These are phyloP conservation scores for Monosporozyma solicola DNA, from an alignment of 805 yeast species.

Conservation along the genomic window DNA sequence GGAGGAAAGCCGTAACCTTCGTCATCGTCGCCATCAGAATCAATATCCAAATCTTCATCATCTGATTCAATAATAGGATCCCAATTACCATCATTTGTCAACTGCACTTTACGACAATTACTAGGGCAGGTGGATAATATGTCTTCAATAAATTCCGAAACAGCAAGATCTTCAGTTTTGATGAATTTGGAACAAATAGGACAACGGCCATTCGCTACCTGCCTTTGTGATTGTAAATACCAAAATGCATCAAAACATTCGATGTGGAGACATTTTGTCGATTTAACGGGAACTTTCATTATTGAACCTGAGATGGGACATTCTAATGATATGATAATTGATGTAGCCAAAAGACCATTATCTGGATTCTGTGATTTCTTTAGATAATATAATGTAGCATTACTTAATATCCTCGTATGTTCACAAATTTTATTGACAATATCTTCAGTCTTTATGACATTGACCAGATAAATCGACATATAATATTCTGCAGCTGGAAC, in stretches of 20 bases:
- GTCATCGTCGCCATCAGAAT: background rate
- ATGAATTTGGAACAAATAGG: conserved; percentile 63
- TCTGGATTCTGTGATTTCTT: conserved; percentile 31
- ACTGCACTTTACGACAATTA: conserved; percentile 54
- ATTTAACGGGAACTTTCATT: conserved; percentile 63
- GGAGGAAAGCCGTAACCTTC: background rate
- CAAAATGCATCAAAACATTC: conserved; percentile 82
- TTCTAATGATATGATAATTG: conserved; percentile 54
- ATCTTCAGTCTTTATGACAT: background rate
- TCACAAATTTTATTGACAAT: background rate
- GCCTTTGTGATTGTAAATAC: conserved; percentile 65
- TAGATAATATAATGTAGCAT: conserved; percentile 43
- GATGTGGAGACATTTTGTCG: conserved; percentile 67
- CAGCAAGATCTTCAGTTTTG: conserved; percentile 47
- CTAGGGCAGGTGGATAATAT: conserved; percentile 46
- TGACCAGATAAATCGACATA: background rate
- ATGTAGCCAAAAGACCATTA: conserved; percentile 61
- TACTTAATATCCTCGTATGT: conserved; percentile 42
- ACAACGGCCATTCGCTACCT: conserved; percentile 79
- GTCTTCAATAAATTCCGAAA: conserved; percentile 68
- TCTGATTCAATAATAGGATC: conserved; percentile 24
- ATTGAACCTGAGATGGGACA: conserved; percentile 73
- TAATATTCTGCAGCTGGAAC: background rate
- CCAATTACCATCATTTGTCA: conserved; percentile 77
- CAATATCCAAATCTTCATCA: background rate